Conservation (phyloP, 1,284 basidiomycete genomes). For the Mycosarcoma maydis region DNA sequence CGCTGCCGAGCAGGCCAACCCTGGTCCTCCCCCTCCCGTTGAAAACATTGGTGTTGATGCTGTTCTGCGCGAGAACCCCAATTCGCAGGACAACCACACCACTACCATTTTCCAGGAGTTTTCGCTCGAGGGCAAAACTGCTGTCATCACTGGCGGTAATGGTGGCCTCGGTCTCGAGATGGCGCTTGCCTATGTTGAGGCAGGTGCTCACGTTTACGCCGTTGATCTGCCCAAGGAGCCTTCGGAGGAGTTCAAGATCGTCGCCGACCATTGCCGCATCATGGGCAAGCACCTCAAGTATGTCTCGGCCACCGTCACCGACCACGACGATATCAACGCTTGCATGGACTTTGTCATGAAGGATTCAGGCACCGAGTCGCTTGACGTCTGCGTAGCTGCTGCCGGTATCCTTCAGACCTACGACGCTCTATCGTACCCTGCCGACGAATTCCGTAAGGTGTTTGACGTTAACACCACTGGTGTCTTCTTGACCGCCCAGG, state of each 20-base stretch:
- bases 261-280: slow-evolving; percentile 68
- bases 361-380: slow-evolving; percentile 69
- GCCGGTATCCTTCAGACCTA: slow-evolving; percentile 78
- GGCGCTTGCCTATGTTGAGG: slow-evolving; percentile 79
- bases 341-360: slow-evolving; percentile 64
- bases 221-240: slow-evolving; percentile 77
- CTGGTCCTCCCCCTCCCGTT: slow-evolving; percentile 59
- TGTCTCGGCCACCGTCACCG: slow-evolving; percentile 70
- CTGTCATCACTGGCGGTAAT: slow-evolving; percentile 73
- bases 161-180: slow-evolving; percentile 84
- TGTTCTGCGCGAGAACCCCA: slow-evolving; percentile 58
- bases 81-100: slow-evolving; percentile 58
- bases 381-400: slow-evolving; percentile 80
- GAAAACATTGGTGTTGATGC: slow-evolving; percentile 66
- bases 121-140: slow-evolving; percentile 77
- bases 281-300: slow-evolving; percentile 75
- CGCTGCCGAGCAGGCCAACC: slow-evolving; percentile 57
- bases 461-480: slow-evolving; percentile 77
- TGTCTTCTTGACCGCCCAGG: slow-evolving; percentile 80
- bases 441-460: slow-evolving; percentile 77
- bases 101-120: slow-evolving; percentile 76
- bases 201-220: slow-evolving; percentile 81
- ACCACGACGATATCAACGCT: slow-evolving; percentile 69
- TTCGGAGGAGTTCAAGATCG: slow-evolving; percentile 74
- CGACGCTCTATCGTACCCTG: slow-evolving; percentile 77